Base-by-base conservation (phyloP, 202 grass and related monocot genomes). In the Cymbopogon flexuosus region DNA sequence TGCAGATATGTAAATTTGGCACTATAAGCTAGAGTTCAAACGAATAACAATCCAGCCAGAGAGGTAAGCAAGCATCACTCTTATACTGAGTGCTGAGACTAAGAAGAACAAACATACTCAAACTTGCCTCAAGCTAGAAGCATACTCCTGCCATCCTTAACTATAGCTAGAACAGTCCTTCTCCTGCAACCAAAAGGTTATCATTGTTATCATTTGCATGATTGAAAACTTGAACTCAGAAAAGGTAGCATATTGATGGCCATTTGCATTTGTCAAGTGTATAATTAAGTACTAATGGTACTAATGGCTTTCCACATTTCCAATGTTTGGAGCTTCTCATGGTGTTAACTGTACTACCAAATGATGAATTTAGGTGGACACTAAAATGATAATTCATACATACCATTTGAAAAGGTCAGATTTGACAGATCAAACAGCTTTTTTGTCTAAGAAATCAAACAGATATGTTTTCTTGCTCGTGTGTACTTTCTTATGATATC, bases 101-200 rank as follows among this genome's bases (percentile, higher is more conserved):
- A 77, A 60, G 11, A 80, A 58, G 43, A 21, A 51, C 16, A 19
- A 56, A 76, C 3, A 27, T 69, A 77, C 15, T 40, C 15, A 19
- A 77, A 81, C 31, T 33, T 33, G 31, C 31, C 31, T 33, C 31
- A 33, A 33, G 31, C 31, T 33, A 4, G 31, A 33, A 33, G 4
- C 31, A 33, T 3, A 33, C 31, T 33, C 31, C 31, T 33, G 31
- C 2, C 31, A 33, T 33, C 31, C 31, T 33, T 33, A 33, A 23
- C 51, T 34, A n/a, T 73, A 72, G 46, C 71, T 90, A 87, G 72
- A 90, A 90, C 42, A 90, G 52, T 43, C 61, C 77, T 62, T 64
- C 77, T 80, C 85, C 89, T 87, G 85, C 72, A 14, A 76, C 36
- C 69, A 80, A 67, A 83, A 79, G 73, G 0, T 19, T 76, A 57